Evolutionary conservation across 1,284 basidiomycete genomes (phyloP), one percentile per base, ranked within the genome.

Genomic region (Irpex lacteus): DNA sequence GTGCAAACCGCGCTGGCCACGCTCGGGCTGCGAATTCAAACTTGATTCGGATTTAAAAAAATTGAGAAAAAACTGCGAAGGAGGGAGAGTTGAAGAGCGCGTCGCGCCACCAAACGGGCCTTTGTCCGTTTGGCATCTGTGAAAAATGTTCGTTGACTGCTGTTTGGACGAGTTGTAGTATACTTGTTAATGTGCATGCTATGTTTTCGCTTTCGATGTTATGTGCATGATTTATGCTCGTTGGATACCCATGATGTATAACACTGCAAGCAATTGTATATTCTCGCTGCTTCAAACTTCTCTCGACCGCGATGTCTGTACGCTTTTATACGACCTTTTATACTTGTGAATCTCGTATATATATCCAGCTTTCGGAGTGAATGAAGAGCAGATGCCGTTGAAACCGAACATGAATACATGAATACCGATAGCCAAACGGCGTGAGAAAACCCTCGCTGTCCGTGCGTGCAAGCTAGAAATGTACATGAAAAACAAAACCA

Each of bases 1-100:
- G 69, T 73, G 59, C 62, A 66, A 62, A 70, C 72, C 56, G 73
- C 73, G 19, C 56, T 75, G 61, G 65, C 67, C 11, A 68, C 70
- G 49, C 66, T 75, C 6, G 73, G 73, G 50, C 65, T 75, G 50
- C 70, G 70, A 36, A 49, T 52, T 44, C 52, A 13, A 44, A 21
- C 49, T 63, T 57, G 60, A 65, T 66, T 61, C 61, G 63, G 66
- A 65, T 63, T n/a, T n/a, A n/a, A 62, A 62, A 66, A 66, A 59
- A 52, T 53, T 18, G 34, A 60, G 66, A 21, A 52, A 52, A n/a
- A 52, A 52, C n/a, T n/a, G 11, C 8, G n/a, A 52, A 21, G 18
- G 7, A n/a, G n/a, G 50, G 8, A 18, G 19, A 18, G 50, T 52
- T 52, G 18, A 52, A 66, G 67, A 68, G 67, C 67, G 67, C 65